Percentiles rank a stretch among this genome's conserved stretches.
phyloP scores from a whole-genome alignment of 108 stramenopile species.

The Nitzschia putrida region DNA sequence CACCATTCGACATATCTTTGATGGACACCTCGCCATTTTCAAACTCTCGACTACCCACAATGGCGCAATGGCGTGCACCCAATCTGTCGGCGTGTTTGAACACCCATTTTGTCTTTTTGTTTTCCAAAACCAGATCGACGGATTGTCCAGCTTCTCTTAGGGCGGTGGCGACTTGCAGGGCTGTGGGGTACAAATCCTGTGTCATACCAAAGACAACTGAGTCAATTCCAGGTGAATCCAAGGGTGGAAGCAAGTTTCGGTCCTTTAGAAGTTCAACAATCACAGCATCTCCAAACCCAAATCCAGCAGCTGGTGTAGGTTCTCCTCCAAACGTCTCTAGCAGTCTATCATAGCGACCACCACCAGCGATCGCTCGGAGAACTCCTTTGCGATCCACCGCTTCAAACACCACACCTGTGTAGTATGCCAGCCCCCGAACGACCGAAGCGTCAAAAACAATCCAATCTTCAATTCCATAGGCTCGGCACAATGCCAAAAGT shows the following conservation, averaged over 20 bases:
- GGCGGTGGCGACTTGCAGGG: conserved; percentile 61
- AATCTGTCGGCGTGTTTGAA: conserved; percentile 94
- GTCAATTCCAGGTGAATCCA: conserved; percentile 73
- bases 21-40: conserved; percentile 79
- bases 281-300: conserved; percentile 99
- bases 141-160: conserved; percentile 76
- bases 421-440: conserved; percentile 96
- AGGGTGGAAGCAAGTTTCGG: conserved; percentile 84
- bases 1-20: conserved; percentile 72
- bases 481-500: conserved; percentile 76
- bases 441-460: conserved; percentile 95
- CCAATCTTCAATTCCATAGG: conserved; percentile 91
- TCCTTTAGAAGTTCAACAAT: conserved; percentile 95
- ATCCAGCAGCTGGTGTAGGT: conserved; percentile 92
- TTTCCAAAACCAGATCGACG: conserved; percentile 91
- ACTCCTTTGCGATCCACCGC: conserved; percentile 94
- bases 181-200: conserved; percentile 58
- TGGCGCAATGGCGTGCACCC: conserved; percentile 82
- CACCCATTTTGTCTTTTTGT: conserved; percentile 93
- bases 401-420: conserved; percentile 98
- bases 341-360: conserved; percentile 95
- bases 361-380: conserved; percentile 96
- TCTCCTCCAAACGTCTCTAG: conserved; percentile 95
- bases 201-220: conserved; percentile 86
- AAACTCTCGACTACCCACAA: conserved; percentile 88